Base-by-base conservation (phyloP, 306 rosid species). In the Sophora flavescens region DNA sequence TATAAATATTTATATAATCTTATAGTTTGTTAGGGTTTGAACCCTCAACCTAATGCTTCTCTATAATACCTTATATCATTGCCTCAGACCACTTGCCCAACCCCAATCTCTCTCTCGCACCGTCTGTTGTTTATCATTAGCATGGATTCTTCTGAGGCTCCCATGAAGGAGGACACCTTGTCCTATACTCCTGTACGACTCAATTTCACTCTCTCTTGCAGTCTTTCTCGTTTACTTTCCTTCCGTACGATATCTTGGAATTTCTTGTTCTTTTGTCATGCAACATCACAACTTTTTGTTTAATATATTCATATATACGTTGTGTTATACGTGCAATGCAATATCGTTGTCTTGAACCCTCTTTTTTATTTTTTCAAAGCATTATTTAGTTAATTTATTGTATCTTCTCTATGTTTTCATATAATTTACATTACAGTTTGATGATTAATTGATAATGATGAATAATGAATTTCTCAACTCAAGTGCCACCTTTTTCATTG, bases 101-200 rank as follows among this genome's bases (percentile, higher is more conserved):
- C 22, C 22, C 22, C 22, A 22, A 0, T 22, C 22, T 22, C 22
- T 22, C 22, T 22, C 22, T 22, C 22, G 0, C 32, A 1, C 32
- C 2, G 2, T 30, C 32, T 30, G 32, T 30, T 30, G 32, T 30
- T 30, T 30, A 30, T 2, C 44, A 50, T 12, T 22, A 8, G 81
- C 60, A 84, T 84, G 88, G 87, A 74, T 80, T 84, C 91, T 48
- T 85, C 87, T 68, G 77, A 76, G 50, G 18, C 80, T 57, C 2
- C 60, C 17, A 77, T 68, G 18, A 38, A 74, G 44, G 9, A 39
- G 9, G 44, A 39, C 80, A 75, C 74, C 59, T 22, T 75, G 9
- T 4, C 75, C 36, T 28, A 78, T 8, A 10, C 79, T 57, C 79
- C 80, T 7, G 83, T 82, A 50, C 88, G 79, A 68, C 88, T 87